These are phyloP conservation scores for Dalbergia oliveri DNA, from an alignment of 306 rosid genomes.

Conservation along the genomic window DNA sequence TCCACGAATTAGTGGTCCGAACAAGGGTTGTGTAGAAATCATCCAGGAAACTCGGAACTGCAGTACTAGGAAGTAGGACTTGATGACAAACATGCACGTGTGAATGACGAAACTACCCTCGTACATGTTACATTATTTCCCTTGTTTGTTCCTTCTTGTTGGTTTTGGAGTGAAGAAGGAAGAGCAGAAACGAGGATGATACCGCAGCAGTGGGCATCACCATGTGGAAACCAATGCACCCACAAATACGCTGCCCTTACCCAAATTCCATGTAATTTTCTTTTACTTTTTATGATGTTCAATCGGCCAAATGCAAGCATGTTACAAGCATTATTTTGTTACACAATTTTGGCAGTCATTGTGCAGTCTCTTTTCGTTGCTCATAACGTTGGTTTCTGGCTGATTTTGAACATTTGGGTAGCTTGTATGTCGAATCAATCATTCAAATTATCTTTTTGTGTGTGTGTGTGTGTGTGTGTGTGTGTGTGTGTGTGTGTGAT, in stretches of 20 bases:
- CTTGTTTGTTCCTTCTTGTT: background rate
- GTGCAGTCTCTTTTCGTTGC: constrained; percentile 6
- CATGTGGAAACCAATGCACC: constrained; percentile 83
- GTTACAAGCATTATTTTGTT: background rate
- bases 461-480: background rate
- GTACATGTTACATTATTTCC: background rate
- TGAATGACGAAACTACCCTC: constrained; percentile 13
- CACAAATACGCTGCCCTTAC: constrained; percentile 77
- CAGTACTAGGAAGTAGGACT: background rate
- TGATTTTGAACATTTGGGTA: constrained; percentile 4
- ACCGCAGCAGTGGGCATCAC: constrained; percentile 80
- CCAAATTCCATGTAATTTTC: constrained; percentile 72
- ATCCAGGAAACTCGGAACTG: background rate
- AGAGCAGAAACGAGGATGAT: constrained; percentile 48
- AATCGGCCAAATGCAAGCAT: constrained; percentile 7
- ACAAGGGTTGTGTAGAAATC: background rate
- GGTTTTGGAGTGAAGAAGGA: background rate
- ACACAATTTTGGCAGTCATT: background rate
- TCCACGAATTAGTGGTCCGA: background rate
- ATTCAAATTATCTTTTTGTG: background rate
- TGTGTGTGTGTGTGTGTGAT: background rate
- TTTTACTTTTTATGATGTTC: constrained; percentile 3
- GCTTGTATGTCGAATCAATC: background rate
- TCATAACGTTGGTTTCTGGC: background rate
- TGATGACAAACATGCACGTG: background rate